Conservation (phyloP, 108 stramenopile genomes). For the Skeletonema marinoi region DNA sequence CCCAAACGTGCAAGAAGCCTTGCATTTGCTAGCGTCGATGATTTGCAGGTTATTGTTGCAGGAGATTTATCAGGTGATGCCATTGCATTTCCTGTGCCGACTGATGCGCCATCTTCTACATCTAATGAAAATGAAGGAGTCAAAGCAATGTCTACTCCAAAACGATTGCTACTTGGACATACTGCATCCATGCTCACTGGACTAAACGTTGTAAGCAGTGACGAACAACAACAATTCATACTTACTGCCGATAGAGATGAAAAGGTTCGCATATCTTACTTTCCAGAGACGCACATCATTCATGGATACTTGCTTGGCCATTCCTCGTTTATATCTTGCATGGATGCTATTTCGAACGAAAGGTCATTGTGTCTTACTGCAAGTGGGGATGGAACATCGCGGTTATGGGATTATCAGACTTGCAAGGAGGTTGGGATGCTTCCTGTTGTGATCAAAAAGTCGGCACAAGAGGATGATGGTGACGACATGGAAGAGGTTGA, state of each 20-base stretch:
- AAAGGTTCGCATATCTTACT: conserved; percentile 76
- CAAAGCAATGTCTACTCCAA: background rate
- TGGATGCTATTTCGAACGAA: conserved; percentile 37
- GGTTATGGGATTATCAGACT: conserved; percentile 68
- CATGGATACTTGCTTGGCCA: conserved; percentile 83
- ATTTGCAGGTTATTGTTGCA: conserved; percentile 48
- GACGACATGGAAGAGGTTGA: conserved; percentile 14
- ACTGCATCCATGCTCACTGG: conserved; percentile 90
- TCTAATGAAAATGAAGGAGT: background rate
- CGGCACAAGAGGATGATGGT: conserved; percentile 2
- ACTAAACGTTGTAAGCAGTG: conserved; percentile 10
- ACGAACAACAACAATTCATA: conserved; percentile 22
- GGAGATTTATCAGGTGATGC: conserved; percentile 86
- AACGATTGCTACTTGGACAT: conserved; percentile 74
- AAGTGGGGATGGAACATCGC: conserved; percentile 76
- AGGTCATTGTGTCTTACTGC: conserved; percentile 50
- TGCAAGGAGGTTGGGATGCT: conserved; percentile 42
- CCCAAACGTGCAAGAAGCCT: conserved; percentile 63
- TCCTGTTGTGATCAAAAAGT: conserved; percentile 19
- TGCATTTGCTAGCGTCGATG: conserved; percentile 39
- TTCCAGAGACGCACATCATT: conserved; percentile 68
- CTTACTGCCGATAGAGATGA: conserved; percentile 88
- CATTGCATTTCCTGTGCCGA: conserved; percentile 60
- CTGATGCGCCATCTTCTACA: background rate
- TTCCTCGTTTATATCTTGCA: conserved; percentile 62